These are phyloP conservation scores for Suillus luteus DNA, from an alignment of 768 basidiomycete genomes.

Conservation along the genomic window DNA sequence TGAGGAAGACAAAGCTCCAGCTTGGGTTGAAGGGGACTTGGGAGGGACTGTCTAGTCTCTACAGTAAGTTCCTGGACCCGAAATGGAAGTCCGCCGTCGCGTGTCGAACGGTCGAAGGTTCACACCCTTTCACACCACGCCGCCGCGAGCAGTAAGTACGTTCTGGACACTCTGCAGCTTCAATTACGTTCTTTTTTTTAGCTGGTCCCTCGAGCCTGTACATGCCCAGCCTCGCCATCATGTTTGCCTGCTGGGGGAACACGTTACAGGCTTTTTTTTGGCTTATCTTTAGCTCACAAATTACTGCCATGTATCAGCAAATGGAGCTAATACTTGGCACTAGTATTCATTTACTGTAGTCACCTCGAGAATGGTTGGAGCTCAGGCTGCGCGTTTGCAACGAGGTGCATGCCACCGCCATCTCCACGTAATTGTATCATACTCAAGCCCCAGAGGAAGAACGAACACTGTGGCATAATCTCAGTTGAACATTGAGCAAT, in stretches of 20 bases:
- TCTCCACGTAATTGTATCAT: background rate
- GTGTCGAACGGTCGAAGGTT: constrained; percentile 23
- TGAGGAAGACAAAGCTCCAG: constrained; percentile 19
- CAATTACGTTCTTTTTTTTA: background rate
- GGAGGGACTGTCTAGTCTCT: constrained; percentile 22
- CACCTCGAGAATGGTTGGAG: background rate
- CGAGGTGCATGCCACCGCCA: background rate
- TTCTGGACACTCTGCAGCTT: background rate
- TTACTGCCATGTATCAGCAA: constrained; percentile 17
- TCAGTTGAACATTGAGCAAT: background rate
- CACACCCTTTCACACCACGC: constrained; percentile 9
- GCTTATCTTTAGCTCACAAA: constrained; percentile 12
- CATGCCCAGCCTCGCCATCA: background rate
- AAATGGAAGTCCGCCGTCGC: constrained; percentile 32
- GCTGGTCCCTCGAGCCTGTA: background rate
- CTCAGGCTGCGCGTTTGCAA: background rate
- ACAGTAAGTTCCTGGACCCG: constrained; percentile 16
- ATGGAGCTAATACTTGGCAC: constrained; percentile 1
- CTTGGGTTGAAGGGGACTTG: constrained; percentile 24
- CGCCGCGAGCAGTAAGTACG: background rate
- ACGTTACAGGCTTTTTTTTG: constrained; percentile 1
- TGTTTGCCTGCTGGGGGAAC: background rate
- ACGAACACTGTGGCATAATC: background rate
- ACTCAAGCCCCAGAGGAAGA: background rate
- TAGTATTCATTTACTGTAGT: background rate